These are phyloP conservation scores for Rhizoclosmatium globosum DNA, from an alignment of 192 early-diverging fungal genomes.

Conservation along the genomic window DNA sequence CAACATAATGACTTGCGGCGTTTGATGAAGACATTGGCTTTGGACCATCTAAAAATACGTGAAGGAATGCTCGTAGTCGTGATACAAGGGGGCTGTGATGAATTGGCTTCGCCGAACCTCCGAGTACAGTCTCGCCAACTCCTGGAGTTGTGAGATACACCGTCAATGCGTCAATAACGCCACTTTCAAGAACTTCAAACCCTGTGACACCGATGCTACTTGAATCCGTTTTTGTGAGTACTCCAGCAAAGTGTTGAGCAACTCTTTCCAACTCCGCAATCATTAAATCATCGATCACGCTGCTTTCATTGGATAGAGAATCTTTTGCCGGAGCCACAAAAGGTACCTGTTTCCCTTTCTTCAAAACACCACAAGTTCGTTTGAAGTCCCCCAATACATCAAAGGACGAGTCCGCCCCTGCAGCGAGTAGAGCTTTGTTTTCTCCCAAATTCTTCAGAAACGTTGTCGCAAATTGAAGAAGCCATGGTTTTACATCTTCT, in stretches of 20 bases:
- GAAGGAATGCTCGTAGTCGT: conserved; percentile 54
- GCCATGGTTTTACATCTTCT: conserved; percentile 40
- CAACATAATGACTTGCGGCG: conserved; percentile 44
- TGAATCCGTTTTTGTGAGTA: neutral
- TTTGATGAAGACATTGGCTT: conserved; percentile 38
- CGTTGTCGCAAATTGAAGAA: conserved; percentile 20
- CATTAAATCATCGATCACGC: conserved; percentile 18
- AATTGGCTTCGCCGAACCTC: conserved; percentile 6
- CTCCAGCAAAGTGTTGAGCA: conserved; percentile 46
- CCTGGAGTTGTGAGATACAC: conserved; percentile 53
- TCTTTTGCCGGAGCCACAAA: neutral
- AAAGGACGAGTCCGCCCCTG: conserved; percentile 13
- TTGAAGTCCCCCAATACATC: conserved; percentile 29
- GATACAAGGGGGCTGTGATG: conserved; percentile 28
- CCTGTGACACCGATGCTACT: conserved; percentile 64
- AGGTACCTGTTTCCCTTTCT: neutral
- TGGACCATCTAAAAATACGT: conserved; percentile 63
- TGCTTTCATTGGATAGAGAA: neutral
- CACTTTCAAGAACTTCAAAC: conserved; percentile 82
- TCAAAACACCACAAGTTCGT: neutral
- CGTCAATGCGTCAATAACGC: conserved; percentile 70
- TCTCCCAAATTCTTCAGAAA: conserved; percentile 24
- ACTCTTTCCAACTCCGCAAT: conserved; percentile 31
- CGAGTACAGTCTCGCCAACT: conserved; percentile 20
- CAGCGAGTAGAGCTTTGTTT: neutral